These are phyloP conservation scores for Fagus sylvatica DNA, from an alignment of 306 rosid genomes.

Conservation along the genomic window DNA sequence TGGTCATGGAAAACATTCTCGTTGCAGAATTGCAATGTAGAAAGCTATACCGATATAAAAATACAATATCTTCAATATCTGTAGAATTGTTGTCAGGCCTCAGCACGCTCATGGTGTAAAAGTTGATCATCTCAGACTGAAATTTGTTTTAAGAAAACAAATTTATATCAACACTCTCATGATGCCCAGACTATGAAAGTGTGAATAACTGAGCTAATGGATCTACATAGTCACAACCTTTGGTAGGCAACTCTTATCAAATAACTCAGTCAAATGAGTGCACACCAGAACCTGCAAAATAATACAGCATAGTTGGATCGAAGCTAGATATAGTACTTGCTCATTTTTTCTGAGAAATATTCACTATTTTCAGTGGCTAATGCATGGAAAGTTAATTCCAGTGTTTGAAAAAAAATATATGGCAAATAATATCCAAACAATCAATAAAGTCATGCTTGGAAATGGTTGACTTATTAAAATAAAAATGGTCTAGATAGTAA, in stretches of 20 bases:
- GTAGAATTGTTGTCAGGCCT: conserved; percentile 63
- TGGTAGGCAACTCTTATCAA: conserved; percentile 64
- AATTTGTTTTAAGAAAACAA: conserved; percentile 19
- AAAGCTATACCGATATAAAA: conserved; percentile 70
- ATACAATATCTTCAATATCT: conserved; percentile 62
- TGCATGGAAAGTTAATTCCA: background rate
- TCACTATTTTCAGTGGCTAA: background rate
- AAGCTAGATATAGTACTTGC: background rate
- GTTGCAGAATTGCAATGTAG: conserved; percentile 1
- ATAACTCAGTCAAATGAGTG: conserved; percentile 91
- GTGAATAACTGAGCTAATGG: conserved; percentile 25
- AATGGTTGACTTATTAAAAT: background rate
- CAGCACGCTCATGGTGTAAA: conserved; percentile 87
- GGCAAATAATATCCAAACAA: background rate
- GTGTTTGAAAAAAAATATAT: background rate
- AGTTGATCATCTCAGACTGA: conserved; percentile 78
- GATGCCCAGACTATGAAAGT: conserved; percentile 11
- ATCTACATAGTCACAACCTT: conserved; percentile 45
- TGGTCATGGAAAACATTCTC: conserved; percentile 17
- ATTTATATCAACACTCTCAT: conserved; percentile 3
- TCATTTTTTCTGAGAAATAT: background rate
- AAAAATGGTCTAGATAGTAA: background rate
- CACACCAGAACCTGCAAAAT: conserved; percentile 78
- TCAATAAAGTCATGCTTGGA: background rate
- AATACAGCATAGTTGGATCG: background rate